Percentiles rank a stretch among this genome's conserved stretches.
Conservation (phyloP, 2,329 filamentous ascomycete genomes). For the Neocatenulostroma microsporum region DNA sequence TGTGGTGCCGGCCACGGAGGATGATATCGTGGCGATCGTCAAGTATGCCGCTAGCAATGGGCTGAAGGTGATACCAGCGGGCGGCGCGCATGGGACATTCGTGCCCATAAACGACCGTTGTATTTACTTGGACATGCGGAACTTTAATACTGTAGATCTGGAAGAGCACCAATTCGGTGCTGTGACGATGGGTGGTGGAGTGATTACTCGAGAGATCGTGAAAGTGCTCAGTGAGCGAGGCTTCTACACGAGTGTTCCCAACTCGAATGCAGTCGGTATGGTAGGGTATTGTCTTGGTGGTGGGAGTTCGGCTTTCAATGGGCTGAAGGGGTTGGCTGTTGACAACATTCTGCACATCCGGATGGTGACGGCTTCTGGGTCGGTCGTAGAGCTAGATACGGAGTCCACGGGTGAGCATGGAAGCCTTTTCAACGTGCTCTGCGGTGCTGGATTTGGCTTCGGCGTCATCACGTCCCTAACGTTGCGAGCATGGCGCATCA, state of each 20-base stretch:
- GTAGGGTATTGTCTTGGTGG: background rate
- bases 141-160: background rate
- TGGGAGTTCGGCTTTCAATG: constrained; percentile 4
- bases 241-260: constrained; percentile 4
- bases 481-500: background rate
- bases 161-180: background rate
- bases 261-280: constrained; percentile 4
- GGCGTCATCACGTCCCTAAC: constrained; percentile 1
- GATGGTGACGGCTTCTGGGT: background rate
- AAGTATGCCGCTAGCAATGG: background rate
- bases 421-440: constrained; percentile 2
- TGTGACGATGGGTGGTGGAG: constrained; percentile 1
- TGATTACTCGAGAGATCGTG: background rate
- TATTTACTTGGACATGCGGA: background rate
- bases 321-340: constrained; percentile 1
- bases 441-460: constrained; percentile 4
- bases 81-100: background rate
- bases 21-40: background rate
- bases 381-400: background rate
- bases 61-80: background rate
- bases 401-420: background rate
- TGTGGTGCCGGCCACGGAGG: background rate
- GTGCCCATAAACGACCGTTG: background rate
- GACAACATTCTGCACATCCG: constrained; percentile 2
- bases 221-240: background rate